These are phyloP conservation scores for Trichoderma sp. DNA, from an alignment of 2,329 filamentous ascomycete species.

Conservation along the genomic window DNA sequence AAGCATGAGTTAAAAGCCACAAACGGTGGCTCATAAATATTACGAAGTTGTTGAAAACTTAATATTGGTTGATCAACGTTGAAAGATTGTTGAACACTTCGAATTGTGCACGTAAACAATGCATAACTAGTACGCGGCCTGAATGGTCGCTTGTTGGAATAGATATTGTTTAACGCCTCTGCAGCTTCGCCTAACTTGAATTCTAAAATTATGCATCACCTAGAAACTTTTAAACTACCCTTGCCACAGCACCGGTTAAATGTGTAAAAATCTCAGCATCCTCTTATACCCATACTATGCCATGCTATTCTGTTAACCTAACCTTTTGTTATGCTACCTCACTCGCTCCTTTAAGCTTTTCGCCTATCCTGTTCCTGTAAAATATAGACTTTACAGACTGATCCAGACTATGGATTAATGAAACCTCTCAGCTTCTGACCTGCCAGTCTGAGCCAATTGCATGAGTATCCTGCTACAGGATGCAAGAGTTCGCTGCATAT, in stretches of 20 bases:
- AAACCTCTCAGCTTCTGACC: background rate
- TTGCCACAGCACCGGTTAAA: background rate
- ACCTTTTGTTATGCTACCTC: background rate
- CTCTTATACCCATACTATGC: background rate
- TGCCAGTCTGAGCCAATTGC: background rate
- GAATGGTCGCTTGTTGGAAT: background rate
- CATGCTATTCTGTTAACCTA: background rate
- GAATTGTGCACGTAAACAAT: background rate
- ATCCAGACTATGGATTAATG: background rate
- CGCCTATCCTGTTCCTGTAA: background rate
- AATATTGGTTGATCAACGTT: background rate
- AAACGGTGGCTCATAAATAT: background rate
- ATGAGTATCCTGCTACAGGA: background rate
- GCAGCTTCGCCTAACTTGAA: background rate
- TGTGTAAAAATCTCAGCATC: background rate
- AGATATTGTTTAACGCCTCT: background rate
- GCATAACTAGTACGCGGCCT: background rate
- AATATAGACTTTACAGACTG: background rate
- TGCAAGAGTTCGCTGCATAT: background rate
- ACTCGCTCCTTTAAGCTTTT: background rate
- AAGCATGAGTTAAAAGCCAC: background rate
- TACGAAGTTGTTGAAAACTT: background rate
- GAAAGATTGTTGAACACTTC: background rate
- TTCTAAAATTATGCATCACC: background rate
- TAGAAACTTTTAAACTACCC: background rate